Evolutionary conservation across 345 rosid genomes (phyloP).

Genomic region (Eucalyptus viminalis): DNA sequence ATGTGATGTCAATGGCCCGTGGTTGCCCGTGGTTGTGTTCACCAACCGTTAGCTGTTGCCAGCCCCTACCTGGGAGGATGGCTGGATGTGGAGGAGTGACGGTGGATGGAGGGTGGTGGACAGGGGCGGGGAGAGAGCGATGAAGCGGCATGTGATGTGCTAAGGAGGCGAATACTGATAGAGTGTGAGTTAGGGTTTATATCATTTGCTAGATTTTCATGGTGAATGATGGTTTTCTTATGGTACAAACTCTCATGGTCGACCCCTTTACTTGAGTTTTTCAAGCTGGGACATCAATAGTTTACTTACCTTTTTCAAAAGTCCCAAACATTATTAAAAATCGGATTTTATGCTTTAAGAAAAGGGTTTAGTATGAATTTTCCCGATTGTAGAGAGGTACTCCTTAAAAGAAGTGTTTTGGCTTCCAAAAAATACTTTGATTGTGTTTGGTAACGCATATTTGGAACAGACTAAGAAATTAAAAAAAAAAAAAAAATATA

Average conservation of each 20-base stretch:
- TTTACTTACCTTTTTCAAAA: background rate
- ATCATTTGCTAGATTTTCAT: background rate
- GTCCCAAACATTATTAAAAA: background rate
- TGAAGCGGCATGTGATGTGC: background rate
- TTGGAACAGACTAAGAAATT: no score
- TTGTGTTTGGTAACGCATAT: fast-evolving
- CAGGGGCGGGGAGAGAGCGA: background rate
- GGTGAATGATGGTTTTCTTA: background rate
- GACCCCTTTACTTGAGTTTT: background rate
- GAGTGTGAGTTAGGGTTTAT: background rate
- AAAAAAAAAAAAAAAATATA: no score
- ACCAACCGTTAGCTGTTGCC: background rate
- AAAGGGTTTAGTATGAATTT: background rate
- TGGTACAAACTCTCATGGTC: background rate
- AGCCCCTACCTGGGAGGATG: background rate
- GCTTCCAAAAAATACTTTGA: no score
- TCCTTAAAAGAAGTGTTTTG: background rate
- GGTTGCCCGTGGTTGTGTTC: background rate
- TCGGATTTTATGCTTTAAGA: background rate
- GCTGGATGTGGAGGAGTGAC: background rate
- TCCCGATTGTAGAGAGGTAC: fast-evolving
- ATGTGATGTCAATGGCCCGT: background rate
- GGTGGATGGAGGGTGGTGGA: background rate
- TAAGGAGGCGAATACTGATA: background rate
- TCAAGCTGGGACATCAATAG: background rate